Evolutionary conservation across 1,284 basidiomycete species (phyloP).

Genomic region (Fereydounia khargensis): DNA sequence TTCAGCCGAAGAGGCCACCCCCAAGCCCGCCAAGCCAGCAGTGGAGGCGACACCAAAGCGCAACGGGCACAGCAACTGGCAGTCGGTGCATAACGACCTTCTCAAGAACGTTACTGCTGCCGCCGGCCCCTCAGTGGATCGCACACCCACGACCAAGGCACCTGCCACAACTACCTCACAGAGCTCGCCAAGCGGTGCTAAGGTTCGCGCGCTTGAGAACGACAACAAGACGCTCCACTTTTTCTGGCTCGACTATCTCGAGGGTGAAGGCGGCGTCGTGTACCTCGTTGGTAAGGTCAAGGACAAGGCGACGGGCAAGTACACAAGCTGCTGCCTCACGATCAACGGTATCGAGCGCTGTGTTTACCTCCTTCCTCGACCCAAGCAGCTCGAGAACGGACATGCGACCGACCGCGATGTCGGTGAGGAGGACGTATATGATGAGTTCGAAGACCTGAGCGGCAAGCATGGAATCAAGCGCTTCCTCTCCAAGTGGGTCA

Average conservation of each 20-base stretch:
- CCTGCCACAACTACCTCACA: neutral
- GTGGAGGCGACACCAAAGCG: neutral
- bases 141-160: neutral
- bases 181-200: no score
- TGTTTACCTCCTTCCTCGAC: constrained; percentile 80
- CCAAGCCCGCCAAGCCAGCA: constrained; percentile 10
- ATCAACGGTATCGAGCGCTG: constrained; percentile 85
- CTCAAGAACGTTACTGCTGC: constrained; percentile 22
- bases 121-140: neutral
- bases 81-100: constrained; percentile 34
- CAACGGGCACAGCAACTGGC: constrained; percentile 30
- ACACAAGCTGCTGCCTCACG: constrained; percentile 83
- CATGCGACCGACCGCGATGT: constrained; percentile 68
- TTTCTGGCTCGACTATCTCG: constrained; percentile 55
- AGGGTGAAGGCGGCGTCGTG: constrained; percentile 49
- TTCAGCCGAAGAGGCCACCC: constrained; percentile 1
- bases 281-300: constrained; percentile 55
- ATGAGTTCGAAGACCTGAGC: constrained; percentile 79
- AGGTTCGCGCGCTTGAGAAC: constrained; percentile 37
- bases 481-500: constrained; percentile 70
- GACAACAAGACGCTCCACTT: constrained; percentile 51
- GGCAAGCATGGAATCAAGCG: constrained; percentile 72
- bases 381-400: constrained; percentile 58
- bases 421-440: constrained; percentile 68
- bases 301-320: constrained; percentile 60